Evolutionary conservation across 805 yeast species (phyloP), one percentile per base, ranked within the genome.

Genomic region (Wickerhamomyces sydowiorum): DNA sequence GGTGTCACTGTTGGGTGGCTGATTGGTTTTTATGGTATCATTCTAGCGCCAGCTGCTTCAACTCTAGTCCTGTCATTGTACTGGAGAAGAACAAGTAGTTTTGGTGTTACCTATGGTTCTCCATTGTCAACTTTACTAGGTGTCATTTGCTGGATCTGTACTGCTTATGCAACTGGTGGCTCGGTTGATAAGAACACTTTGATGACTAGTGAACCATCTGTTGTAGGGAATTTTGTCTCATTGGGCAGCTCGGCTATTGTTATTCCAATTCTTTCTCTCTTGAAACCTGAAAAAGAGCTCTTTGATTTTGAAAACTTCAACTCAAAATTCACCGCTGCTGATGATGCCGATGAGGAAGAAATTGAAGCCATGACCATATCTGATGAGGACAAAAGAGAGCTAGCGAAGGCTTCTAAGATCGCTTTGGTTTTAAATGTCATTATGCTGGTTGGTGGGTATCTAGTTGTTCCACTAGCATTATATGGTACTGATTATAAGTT

Each of bases 381-480:
- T 7, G 43, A 28, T 21, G 47, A 48, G 3, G 62, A 59, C 15
- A 49, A 51, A 37, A 50, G 48, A 17, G 40, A 39, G 5, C 41
- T 60, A 35, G 66, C 64, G 44, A 60, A 48, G 28, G 77, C 72
- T 29, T 61, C 66, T 8, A 51, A 57, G 23, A 62, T 72, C 45
- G 69, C 76, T 52, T 50, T 69, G 8, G 47, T 60, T 2, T 56
- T 74, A 28, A 74, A 76, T 37, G 21, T 49, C 13, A 52, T 65
- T 29, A 25, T 60, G 12, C 19, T 65, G 3, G 37, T 60, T 18
- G 61, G 63, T 2, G 62, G 57, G 17, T 64, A 59, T 42, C 39
- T 67, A 7, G 46, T 65, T 19, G 48, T 65, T 24, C 64, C 69
- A 1, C 44, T 56, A 25, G 57, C 64, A 0, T 49, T 62, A 29